Evolutionary conservation across 1,139 yeast genomes (phyloP).

Genomic region (Debaryomycetaceae sp.): DNA sequence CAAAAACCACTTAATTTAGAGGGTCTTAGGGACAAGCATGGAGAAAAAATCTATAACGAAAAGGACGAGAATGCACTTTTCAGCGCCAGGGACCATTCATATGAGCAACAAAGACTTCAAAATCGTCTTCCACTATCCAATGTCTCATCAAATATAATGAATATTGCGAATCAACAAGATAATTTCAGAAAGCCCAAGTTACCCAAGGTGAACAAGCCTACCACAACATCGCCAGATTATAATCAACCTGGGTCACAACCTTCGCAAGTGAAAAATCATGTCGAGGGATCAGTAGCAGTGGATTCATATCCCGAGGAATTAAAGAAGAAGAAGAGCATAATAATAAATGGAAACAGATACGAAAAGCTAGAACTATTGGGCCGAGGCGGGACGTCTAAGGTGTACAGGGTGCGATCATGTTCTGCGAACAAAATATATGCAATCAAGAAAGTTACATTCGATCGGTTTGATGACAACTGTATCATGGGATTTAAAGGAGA

Average conservation of each 20-base stretch:
- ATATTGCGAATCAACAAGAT: constrained; percentile 8
- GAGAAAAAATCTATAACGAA: background rate
- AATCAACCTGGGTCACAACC: background rate
- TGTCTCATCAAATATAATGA: constrained; percentile 14
- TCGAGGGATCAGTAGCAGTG: background rate
- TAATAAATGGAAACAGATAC: constrained; percentile 58
- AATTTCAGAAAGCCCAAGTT: constrained; percentile 24
- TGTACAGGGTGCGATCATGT: constrained; percentile 68
- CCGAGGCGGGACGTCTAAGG: constrained; percentile 91
- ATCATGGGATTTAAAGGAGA: constrained; percentile 85
- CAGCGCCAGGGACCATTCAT: background rate
- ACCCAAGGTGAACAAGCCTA: constrained; percentile 10
- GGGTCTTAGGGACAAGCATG: background rate
- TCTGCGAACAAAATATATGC: constrained; percentile 64
- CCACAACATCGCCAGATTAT: background rate
- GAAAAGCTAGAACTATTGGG: constrained; percentile 80
- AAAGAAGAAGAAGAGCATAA: constrained; percentile 28
- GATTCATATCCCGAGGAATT: constrained; percentile 10
- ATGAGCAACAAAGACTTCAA: background rate
- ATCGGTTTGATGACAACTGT: constrained; percentile 74
- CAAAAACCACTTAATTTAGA: background rate
- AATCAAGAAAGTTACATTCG: constrained; percentile 76
- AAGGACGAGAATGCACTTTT: background rate
- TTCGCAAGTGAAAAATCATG: background rate
- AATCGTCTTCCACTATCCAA: constrained; percentile 12